Conservation (phyloP, 352 stramenopile species). For the Phytophthora capsici region DNA sequence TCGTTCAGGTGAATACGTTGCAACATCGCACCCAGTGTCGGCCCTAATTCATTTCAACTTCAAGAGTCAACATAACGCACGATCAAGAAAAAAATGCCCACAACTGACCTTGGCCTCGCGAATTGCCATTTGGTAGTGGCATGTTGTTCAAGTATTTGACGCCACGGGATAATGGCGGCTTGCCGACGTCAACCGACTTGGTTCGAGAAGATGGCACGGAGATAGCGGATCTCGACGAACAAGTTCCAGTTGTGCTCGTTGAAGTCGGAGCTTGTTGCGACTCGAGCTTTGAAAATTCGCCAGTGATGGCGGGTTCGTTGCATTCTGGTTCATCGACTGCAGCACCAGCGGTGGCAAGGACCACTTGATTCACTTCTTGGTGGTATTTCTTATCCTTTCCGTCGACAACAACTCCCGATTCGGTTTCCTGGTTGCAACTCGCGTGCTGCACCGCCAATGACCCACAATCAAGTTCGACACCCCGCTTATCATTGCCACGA, state of each 20-base stretch:
- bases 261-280: slow-evolving; percentile 20
- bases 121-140: slow-evolving; percentile 7
- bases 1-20: slow-evolving; percentile 66
- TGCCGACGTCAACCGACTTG: slow-evolving; percentile 4
- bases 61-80: slow-evolving; percentile 7
- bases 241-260: slow-evolving; percentile 27
- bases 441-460: slow-evolving; percentile 5
- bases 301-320: background rate
- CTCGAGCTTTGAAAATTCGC: slow-evolving; percentile 9
- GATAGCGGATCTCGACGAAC: slow-evolving; percentile 13
- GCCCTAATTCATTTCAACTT: slow-evolving; percentile 29
- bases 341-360: background rate
- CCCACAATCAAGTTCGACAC: slow-evolving; percentile 19
- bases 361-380: slow-evolving; percentile 21
- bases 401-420: slow-evolving; percentile 7
- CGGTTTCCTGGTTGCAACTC: slow-evolving; percentile 23
- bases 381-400: background rate
- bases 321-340: background rate
- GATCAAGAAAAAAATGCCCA: background rate
- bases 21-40: slow-evolving; percentile 63
- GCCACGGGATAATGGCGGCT: slow-evolving; percentile 13
- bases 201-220: slow-evolving; percentile 1
- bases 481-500: background rate
- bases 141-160: slow-evolving; percentile 10
- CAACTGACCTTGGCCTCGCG: slow-evolving; percentile 26